Conservation (phyloP, 1,139 yeast species). For the Debaryomyces coudertii region DNA sequence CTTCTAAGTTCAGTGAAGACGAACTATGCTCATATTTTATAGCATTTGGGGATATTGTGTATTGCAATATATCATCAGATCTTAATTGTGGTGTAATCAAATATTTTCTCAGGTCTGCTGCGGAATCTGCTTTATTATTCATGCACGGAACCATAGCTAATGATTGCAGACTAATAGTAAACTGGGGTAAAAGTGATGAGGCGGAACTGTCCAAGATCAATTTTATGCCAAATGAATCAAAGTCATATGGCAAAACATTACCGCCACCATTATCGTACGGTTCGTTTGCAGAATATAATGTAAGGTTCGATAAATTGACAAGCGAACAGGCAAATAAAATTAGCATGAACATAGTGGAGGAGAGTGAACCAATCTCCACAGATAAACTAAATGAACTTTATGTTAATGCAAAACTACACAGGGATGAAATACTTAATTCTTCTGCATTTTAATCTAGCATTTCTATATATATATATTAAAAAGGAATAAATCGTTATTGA, state of each 20-base stretch:
- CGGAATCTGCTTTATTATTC: slow-evolving; percentile 39
- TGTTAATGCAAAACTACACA: slow-evolving; percentile 18
- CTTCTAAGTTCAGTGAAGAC: slow-evolving; percentile 30
- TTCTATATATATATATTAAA: neutral
- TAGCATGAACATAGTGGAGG: slow-evolving; percentile 18
- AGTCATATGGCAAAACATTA: slow-evolving; percentile 18
- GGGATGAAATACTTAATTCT: slow-evolving; percentile 20
- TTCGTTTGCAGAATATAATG: slow-evolving; percentile 13
- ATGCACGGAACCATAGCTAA: slow-evolving; percentile 36
- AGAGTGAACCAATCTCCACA: slow-evolving; percentile 23
- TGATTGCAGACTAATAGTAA: slow-evolving; percentile 32
- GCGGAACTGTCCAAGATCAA: slow-evolving; percentile 12
- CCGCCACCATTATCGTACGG: slow-evolving; percentile 27
- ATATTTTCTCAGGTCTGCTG: slow-evolving; percentile 36
- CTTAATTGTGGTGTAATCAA: slow-evolving; percentile 29
- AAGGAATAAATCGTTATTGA: slow-evolving; percentile 1
- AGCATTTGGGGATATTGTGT: slow-evolving; percentile 41
- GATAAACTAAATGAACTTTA: slow-evolving; percentile 22
- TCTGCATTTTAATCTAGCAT: slow-evolving; percentile 7
- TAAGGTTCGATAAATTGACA: slow-evolving; percentile 24
- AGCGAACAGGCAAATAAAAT: slow-evolving; percentile 16
- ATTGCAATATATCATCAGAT: slow-evolving; percentile 26
- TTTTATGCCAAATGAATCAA: slow-evolving; percentile 12
- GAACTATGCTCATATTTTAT: slow-evolving; percentile 35
- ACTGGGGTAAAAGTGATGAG: slow-evolving; percentile 35